A percentile compares a stretch with the other conserved stretches of the same genome.
Evolutionary conservation across 345 rosid species (phyloP).

Genomic region (Pistacia integerrima): DNA sequence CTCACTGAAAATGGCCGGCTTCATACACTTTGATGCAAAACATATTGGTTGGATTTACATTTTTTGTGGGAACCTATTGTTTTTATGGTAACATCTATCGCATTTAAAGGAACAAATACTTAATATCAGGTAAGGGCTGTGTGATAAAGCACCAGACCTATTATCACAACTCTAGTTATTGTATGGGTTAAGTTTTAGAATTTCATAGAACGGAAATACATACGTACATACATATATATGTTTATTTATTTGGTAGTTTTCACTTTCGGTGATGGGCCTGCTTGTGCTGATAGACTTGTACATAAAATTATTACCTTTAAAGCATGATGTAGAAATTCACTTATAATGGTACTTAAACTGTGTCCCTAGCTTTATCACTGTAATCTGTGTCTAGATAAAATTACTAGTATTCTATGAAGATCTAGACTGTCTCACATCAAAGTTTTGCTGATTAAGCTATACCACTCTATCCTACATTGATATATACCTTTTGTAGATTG

Average conservation of each 20-base stretch:
- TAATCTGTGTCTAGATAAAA: background rate
- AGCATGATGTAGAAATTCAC: background rate
- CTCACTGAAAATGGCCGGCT: conserved; percentile 12
- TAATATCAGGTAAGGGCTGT: background rate
- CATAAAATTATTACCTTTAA: background rate
- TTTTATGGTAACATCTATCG: conserved; percentile 8
- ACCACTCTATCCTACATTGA: background rate
- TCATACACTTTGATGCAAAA: conserved; percentile 4
- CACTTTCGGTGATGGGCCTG: background rate
- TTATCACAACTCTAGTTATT: background rate
- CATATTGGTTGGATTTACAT: conserved; percentile 8
- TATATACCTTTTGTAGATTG: background rate
- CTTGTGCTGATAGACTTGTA: background rate
- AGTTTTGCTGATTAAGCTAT: background rate
- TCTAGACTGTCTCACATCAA: background rate
- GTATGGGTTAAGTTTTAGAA: background rate
- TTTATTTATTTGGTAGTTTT: background rate
- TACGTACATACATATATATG: too few species aligned
- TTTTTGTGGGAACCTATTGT: conserved; percentile 23
- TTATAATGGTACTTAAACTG: background rate
- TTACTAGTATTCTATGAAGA: background rate
- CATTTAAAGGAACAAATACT: background rate
- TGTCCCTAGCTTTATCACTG: background rate
- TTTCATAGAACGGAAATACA: background rate
- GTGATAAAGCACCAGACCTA: conserved; percentile 2